A percentile compares a stretch with the other conserved stretches of the same genome.
Evolutionary conservation across 495 filamentous ascomycete genomes (phyloP).

Genomic region (Podospora didyma): DNA sequence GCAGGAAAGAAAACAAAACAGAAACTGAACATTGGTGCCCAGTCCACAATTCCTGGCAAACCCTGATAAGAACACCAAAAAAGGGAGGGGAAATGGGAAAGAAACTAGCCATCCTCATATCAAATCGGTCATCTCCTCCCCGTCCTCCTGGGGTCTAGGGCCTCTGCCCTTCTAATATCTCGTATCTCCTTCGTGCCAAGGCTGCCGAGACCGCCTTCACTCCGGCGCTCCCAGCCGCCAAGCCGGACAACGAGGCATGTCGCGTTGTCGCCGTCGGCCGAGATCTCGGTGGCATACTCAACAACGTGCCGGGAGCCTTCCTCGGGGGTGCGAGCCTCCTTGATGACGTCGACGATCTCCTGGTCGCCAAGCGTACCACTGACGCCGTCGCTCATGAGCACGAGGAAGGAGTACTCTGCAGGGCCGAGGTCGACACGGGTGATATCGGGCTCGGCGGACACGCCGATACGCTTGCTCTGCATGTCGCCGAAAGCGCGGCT

Average conservation of each 20-base stretch:
- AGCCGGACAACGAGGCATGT: slow-evolving; percentile 90
- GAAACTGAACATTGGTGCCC: too few relatives aligned
- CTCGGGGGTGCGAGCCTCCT: slow-evolving; percentile 87
- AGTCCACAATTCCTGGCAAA: too few relatives aligned
- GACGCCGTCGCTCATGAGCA: slow-evolving; percentile 84
- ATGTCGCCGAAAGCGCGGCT: slow-evolving; percentile 92
- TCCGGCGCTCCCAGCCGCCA: slow-evolving; percentile 91
- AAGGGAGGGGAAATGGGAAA: background rate
- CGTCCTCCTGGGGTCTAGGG: slow-evolving; percentile 72
- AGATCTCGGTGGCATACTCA: slow-evolving; percentile 81
- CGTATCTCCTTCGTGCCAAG: slow-evolving; percentile 86
- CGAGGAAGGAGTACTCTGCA: slow-evolving; percentile 82
- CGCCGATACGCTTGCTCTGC: slow-evolving; percentile 83
- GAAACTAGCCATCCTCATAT: background rate
- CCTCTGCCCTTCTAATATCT: slow-evolving; percentile 80
- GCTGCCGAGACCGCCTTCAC: slow-evolving; percentile 82
- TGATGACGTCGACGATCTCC: slow-evolving; percentile 92
- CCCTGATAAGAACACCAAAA: background rate
- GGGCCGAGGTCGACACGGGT: slow-evolving; percentile 66
- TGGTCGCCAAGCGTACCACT: slow-evolving; percentile 79
- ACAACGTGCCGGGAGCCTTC: slow-evolving; percentile 76
- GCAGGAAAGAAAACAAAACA: too few relatives aligned
- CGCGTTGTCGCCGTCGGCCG: slow-evolving; percentile 81
- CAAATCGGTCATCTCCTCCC: background rate
- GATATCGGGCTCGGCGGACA: slow-evolving; percentile 89